A percentile compares a stretch with the other conserved stretches of the same genome.
phyloP scores from a whole-genome alignment of 306 rosid genomes.

The Luffa acutangula region DNA sequence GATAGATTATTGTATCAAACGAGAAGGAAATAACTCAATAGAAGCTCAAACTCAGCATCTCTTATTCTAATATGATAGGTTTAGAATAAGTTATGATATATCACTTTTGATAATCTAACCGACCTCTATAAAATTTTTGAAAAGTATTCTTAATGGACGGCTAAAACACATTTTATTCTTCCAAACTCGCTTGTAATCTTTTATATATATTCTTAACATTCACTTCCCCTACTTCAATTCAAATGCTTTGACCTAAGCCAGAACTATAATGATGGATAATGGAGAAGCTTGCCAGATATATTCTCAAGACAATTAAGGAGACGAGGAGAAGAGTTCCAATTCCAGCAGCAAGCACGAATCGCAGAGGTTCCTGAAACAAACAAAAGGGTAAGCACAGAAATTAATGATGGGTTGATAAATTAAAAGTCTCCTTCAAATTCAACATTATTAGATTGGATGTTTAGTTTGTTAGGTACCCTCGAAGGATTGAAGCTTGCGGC shows the following conservation, averaged over 20 bases:
- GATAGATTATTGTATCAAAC: neutral
- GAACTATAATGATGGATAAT: neutral
- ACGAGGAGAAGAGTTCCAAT: conserved; percentile 93
- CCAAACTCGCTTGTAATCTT: neutral
- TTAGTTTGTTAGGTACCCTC: conserved; percentile 27
- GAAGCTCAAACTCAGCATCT: neutral
- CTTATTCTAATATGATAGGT: neutral
- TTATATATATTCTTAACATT: neutral
- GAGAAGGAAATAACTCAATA: neutral
- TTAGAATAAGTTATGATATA: no score
- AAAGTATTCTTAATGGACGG: neutral
- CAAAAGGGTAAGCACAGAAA: conserved; percentile 2
- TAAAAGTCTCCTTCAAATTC: neutral
- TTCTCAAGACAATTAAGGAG: conserved; percentile 66
- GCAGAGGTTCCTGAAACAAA: conserved; percentile 75
- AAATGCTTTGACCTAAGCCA: neutral
- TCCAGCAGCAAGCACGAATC: conserved; percentile 90
- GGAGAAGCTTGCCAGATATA: conserved; percentile 62
- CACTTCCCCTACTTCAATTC: neutral
- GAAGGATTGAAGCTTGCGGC: conserved; percentile 98
- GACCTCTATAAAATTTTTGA: neutral
- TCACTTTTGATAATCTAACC: neutral
- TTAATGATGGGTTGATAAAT: neutral
- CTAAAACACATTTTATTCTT: neutral
- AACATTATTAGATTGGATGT: neutral